Evolutionary conservation across 805 yeast species (phyloP), one percentile per base, ranked within the genome.

Genomic region (Yarrowia alimentaria): DNA sequence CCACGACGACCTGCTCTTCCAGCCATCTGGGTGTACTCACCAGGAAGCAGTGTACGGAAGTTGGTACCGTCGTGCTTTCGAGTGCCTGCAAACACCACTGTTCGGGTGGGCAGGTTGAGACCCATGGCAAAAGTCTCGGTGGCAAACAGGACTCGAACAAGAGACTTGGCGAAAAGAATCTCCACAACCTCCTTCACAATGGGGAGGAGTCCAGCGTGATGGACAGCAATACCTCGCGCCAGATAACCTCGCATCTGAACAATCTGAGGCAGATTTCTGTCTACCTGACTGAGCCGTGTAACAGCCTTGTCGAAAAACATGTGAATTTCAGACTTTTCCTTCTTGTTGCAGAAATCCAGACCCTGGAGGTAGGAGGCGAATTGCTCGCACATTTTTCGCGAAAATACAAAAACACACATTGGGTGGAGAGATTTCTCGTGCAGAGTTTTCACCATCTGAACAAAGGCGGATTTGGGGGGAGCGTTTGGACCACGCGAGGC

Each of bases 71-170:
- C 99, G 64, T 91, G 96, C 62, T 93, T 93, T 57, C 91, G 72
- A 43, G 84, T 70, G 38, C 84, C 87, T 55, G 88, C 78, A 65
- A 93, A 93, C 0, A 91, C 90, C 26, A 93, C 99, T 0, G 99
- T 93, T 69, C 96, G 81, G 0, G 99, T 91, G 10, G 99, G 99
- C 62, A 93, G 72, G 64, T 93, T 93, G 64, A 93, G 76, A 11
- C 99, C 99, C 98, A 93, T 93, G 6, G 99, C 98, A 73, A 93
- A 91, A 0, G 99, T 93, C 66, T 93, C 99, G 0, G 99, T 93
- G 0, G 99, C 98, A 70, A 93, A 93, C 48, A 93, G 70, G 1
- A 91, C 93, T 65, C 89, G 90, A 34, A 93, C 85, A 47, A 91
- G 72, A 0, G 95, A 82, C 58, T 79, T 83, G 0, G 97, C 81